A percentile compares a stretch with the other conserved stretches of the same genome.
Evolutionary conservation across 192 early-diverging fungal genomes (phyloP).

Genomic region (Kickxella alabastrina): DNA sequence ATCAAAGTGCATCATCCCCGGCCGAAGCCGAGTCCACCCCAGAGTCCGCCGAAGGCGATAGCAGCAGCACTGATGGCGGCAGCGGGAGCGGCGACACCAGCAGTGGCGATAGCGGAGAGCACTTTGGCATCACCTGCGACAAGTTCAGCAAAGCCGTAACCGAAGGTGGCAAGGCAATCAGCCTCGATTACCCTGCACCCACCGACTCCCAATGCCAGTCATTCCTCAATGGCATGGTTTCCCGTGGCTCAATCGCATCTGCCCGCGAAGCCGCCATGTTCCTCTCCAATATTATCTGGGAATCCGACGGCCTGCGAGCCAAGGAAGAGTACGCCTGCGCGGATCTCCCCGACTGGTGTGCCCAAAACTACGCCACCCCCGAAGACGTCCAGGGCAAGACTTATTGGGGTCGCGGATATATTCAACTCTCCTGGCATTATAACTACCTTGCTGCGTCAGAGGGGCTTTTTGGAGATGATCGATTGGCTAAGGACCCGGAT

Average conservation of each 20-base stretch:
- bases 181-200: conserved; percentile 33
- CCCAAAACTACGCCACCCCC: conserved; percentile 41
- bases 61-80: conserved; percentile 1
- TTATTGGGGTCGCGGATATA: conserved; percentile 53
- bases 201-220: conserved; percentile 30
- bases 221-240: conserved; percentile 41
- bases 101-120: conserved; percentile 14
- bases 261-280: conserved; percentile 53
- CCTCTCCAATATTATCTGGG: conserved; percentile 49
- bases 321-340: conserved; percentile 47
- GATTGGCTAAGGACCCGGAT: conserved; percentile 21
- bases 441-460: conserved; percentile 48
- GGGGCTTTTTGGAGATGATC: conserved; percentile 42
- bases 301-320: conserved; percentile 46
- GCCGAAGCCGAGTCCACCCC: conserved; percentile 7
- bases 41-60: conserved; percentile 1
- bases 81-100: neutral
- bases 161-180: conserved; percentile 30
- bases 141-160: conserved; percentile 46
- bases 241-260: conserved; percentile 30
- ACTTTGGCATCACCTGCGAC: conserved; percentile 36
- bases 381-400: conserved; percentile 32
- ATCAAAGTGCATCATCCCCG: conserved; percentile 5
- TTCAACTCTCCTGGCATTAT: conserved; percentile 51
- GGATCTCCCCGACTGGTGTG: conserved; percentile 35